Percentiles rank a stretch among this genome's conserved stretches.
These are phyloP conservation scores for Danielia reshetovae DNA, from an alignment of 805 yeast genomes.

Conservation along the genomic window DNA sequence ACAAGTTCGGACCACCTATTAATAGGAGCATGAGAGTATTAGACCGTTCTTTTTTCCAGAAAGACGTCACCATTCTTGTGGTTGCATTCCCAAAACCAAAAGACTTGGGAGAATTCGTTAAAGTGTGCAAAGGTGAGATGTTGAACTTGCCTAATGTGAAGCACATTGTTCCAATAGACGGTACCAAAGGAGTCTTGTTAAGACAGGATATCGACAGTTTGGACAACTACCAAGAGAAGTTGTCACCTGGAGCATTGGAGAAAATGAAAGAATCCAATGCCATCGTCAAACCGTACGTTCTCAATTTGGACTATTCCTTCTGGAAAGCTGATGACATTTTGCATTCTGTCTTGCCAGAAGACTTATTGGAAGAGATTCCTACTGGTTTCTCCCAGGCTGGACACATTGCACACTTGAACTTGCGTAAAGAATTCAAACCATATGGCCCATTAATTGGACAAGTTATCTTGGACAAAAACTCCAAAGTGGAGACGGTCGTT, in stretches of 20 bases:
- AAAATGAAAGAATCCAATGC: slow-evolving; percentile 48
- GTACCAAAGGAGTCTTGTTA: slow-evolving; percentile 55
- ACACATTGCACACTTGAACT: slow-evolving; percentile 89
- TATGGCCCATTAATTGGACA: slow-evolving; percentile 81
- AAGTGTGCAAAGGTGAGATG: slow-evolving; percentile 54
- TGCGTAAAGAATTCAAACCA: slow-evolving; percentile 80
- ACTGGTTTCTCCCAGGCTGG: slow-evolving; percentile 92
- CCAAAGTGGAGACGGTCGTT: slow-evolving; percentile 80
- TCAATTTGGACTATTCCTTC: slow-evolving; percentile 63
- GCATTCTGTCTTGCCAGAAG: slow-evolving; percentile 69
- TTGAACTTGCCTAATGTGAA: slow-evolving; percentile 67
- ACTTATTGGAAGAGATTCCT: slow-evolving; percentile 69
- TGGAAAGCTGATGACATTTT: slow-evolving; percentile 92
- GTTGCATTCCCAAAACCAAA: slow-evolving; percentile 68
- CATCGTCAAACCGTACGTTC: slow-evolving; percentile 47
- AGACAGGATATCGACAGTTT: slow-evolving; percentile 45
- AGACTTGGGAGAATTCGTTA: slow-evolving; percentile 58
- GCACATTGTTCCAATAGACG: slow-evolving; percentile 49
- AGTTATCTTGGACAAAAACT: slow-evolving; percentile 83
- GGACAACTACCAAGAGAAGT: slow-evolving; percentile 30
- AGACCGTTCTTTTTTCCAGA: slow-evolving; percentile 62
- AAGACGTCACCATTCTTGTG: slow-evolving; percentile 56
- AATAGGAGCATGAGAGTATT: slow-evolving; percentile 60
- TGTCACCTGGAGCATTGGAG: slow-evolving; percentile 41
- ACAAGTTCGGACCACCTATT: slow-evolving; percentile 58